Conservation (phyloP, 177 flowering plant species). For the Telopea speciosissima region DNA sequence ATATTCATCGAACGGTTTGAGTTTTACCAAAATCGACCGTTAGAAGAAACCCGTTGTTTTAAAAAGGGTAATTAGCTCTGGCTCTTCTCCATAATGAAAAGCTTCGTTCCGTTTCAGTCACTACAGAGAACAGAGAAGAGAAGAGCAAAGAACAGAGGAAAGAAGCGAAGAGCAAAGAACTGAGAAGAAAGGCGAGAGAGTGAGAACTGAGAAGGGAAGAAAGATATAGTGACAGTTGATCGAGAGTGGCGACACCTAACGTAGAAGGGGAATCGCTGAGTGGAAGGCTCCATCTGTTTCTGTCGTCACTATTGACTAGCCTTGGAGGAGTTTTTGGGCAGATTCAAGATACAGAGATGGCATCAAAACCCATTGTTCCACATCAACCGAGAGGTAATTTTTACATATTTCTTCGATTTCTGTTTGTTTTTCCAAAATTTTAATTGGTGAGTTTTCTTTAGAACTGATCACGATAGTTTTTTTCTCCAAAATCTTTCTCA, state of each 20-base stretch:
- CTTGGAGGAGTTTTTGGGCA: slow-evolving; percentile 17
- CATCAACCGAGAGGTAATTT: slow-evolving; percentile 33
- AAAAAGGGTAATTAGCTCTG: too few species aligned
- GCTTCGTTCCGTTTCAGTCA: too few species aligned
- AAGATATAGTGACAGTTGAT: not conserved
- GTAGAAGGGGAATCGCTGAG: slow-evolving; percentile 17
- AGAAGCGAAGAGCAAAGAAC: slow-evolving; percentile 8
- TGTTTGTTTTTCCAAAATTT: not conserved
- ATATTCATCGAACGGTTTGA: too few species aligned
- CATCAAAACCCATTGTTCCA: slow-evolving; percentile 44
- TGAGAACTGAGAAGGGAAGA: not conserved
- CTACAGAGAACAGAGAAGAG: not conserved
- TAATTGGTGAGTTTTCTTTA: not conserved
- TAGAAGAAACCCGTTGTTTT: too few species aligned
- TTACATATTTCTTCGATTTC: not conserved
- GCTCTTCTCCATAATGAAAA: too few species aligned
- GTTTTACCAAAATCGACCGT: too few species aligned
- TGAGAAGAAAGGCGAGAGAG: not conserved
- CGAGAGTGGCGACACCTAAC: slow-evolving; percentile 12
- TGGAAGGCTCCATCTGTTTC: slow-evolving; percentile 15
- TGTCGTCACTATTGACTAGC: slow-evolving; percentile 17
- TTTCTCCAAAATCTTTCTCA: too few species aligned
- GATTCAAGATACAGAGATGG: slow-evolving; percentile 29
- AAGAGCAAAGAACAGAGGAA: slow-evolving; percentile 9
- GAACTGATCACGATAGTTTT: too few species aligned